Base-by-base conservation (phyloP, 805 yeast species). In the Ogataea degrootiae region DNA sequence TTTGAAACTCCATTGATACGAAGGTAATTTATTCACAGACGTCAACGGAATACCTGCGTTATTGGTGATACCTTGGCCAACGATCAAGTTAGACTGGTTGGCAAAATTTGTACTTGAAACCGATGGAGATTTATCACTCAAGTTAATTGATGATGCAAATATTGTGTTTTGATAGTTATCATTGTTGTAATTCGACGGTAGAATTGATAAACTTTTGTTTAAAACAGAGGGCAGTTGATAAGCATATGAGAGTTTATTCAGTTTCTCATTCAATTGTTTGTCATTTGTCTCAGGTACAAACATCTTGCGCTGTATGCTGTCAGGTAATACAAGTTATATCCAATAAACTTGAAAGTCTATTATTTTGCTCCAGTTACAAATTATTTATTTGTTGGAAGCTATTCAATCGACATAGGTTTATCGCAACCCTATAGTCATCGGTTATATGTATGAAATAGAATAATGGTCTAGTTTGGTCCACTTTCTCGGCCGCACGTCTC, bases 21-120 rank as follows among this genome's bases (percentile, higher is more conserved):
- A 59, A 8, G 72, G 72, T 15, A 64, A 49, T 45, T 65, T 67
- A 37, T 56, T 58, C 17, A 68, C 47, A 11, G 67, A 58, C 16
- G 50, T 55, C 23, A 66, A 45, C 16, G 66, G 68, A 2, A 68
- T 54, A 9, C 71, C 71, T 3, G 60, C 53, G 46, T 65, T 68
- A 39, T 59, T 56, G 1, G 40, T 45, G n/a, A 68, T 68, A 5
- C 69, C 65, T 49, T 67, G 70, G 11, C 71, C 72, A 7, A 67
- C 57, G 4, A 66, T 48, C 26, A 60, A 36, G 17, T 48, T 53
- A 14, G 61, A 53, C 21, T 52, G 51, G 42, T 51, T 54, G 5
- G 55, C 47, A 19, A 50, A 42, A 17, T 53, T 57, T 41, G 50
- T 37, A 4, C 49, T 41, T 15, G 58, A 35, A 16, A 45, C 42